These are phyloP conservation scores for Colletotrichum tabaci DNA, from an alignment of 2,329 filamentous ascomycete genomes.

Conservation along the genomic window DNA sequence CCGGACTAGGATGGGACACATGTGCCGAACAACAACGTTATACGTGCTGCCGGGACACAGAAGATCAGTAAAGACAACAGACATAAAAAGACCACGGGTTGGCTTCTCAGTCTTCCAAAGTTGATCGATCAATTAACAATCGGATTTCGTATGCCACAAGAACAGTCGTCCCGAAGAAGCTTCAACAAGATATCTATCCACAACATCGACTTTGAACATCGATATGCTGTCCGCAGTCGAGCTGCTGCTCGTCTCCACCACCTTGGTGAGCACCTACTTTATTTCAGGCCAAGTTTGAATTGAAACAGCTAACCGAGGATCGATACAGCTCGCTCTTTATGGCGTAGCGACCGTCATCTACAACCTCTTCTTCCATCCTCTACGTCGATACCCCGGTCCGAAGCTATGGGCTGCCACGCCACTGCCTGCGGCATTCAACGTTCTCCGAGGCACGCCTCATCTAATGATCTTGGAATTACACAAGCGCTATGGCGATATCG, in stretches of 20 bases:
- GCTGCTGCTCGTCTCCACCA: background rate
- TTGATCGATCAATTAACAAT: no score
- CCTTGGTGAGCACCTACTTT: background rate
- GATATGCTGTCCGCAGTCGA: background rate
- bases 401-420: constrained; percentile 14
- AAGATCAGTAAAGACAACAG: background rate
- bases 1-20: no score
- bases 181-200: background rate
- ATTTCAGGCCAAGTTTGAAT: background rate
- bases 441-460: constrained; percentile 11
- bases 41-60: no score
- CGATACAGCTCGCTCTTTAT: background rate
- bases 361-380: constrained; percentile 53
- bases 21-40: no score
- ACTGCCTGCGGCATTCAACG: constrained; percentile 12
- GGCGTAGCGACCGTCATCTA: constrained; percentile 42
- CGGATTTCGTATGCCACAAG: background rate
- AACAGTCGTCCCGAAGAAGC: background rate
- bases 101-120: no score
- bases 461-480: constrained; percentile 37
- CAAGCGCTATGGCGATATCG: constrained; percentile 49
- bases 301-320: background rate
- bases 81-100: background rate
- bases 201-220: background rate
- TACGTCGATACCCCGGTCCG: constrained; percentile 51